Evolutionary conservation across 805 yeast species (phyloP), one percentile per base, ranked within the genome.

Genomic region (Lipomyces oligophaga): DNA sequence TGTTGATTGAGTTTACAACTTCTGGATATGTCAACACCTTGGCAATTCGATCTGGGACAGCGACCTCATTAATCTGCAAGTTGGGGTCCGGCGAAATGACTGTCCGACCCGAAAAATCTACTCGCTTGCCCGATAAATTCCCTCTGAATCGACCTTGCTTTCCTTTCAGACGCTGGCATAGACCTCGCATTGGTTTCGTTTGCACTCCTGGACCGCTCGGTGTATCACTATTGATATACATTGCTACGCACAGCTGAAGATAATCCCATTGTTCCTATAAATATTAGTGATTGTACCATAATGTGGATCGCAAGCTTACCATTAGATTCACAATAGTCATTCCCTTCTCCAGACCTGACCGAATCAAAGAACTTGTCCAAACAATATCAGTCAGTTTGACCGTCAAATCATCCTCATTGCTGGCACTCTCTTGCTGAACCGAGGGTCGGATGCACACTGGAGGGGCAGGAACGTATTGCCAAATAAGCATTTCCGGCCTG

Each of bases 61-160:
- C 98, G 34, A 93, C 99, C 68, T 93, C 96, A 67, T 93, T 97
- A 54, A 93, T 86, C 24, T 83, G 75, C 59, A 93, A 71, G 64
- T 93, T 93, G 30, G 99, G 99, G 71, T 93, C 99, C 1, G 98
- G 98, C 2, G 97, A 90, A 62, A 93, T 93, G 58, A 93, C 99
- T 0, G 98, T 93, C 72, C 99, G 80, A 41, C 95, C 98, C 0
- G 97, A 88, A 64, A 93, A 93, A 67, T 93, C 99, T 21, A 93
- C 99, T 73, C 99, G 85, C 68, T 93, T 93, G 67, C 99, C 99
- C 1, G 97, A 88, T 59, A 93, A 71, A 63, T 93, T 93, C 58
- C 99, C 99, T 74, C 99, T 79, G 71, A 93, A 94, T 64, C 99
- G 83, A 62, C 99, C 99, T 69, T 93, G 97, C 59, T 93, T 93